Base-by-base conservation (phyloP, 2,329 filamentous ascomycete species). In the Geosmithia morbida region DNA sequence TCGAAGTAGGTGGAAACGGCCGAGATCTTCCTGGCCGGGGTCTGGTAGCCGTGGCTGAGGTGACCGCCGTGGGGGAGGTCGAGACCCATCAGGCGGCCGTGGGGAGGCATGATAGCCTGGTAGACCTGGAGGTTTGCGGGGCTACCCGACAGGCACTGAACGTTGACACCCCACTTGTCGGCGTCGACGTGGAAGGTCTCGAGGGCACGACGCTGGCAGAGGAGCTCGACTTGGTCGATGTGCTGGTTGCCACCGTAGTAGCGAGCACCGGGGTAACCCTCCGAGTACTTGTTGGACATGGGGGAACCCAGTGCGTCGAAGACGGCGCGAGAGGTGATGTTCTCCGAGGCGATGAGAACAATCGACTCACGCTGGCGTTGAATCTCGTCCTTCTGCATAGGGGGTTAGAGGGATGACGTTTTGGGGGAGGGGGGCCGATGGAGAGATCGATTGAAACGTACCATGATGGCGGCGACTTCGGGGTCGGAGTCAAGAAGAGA, bases 201-300 rank as follows among this genome's bases (percentile, higher is more conserved):
- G 53, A 98, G 83, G 55, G 92, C 92, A 70, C 92, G 85, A 66
- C 81, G 77, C 75, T 98, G 92, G 79, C 92, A 98, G 51, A 92
- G 84, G 56, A 85, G 77, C 78, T 98, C 92, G 60, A 96, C 88
- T 68, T 87, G 77, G 68, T 98, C 92, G 57, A 98, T 98, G 77
- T 92, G 87, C 77, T 98, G 85, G 75, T 98, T 98, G 63, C 92
- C 92, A 63, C 92, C 92, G 63, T 98, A 98, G 79, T 98, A 98
- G 69, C 92, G 84, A 59, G 92, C 92, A 65, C 92, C 92, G 56
- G 92, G 92, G 68, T 95, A 95, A 55, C 92, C 92, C 76, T 98
- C 92, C 17, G 88, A 96, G 79, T 98, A 98, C 75, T 98, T 98
- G 80, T 98, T 95, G 69, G 86, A 87, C 85, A 92, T 94, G 66